Base-by-base conservation (phyloP, 139 green algal genomes). In the Closterium sp. region DNA sequence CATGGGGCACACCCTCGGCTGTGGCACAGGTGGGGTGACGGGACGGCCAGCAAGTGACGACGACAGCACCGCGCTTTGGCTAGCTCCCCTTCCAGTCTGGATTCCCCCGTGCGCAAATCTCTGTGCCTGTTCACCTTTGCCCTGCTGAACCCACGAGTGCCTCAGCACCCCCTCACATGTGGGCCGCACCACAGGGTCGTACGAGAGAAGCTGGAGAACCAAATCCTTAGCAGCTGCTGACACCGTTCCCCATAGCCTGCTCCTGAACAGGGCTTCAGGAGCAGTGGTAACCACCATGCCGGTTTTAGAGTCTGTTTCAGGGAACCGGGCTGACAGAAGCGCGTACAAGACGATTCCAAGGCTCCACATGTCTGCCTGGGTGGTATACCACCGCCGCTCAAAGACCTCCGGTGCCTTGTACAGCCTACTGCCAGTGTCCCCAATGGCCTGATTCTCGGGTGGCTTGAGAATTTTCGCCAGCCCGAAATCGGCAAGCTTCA, bases 301-400 rank as follows among this genome's bases (percentile, higher is more conserved):
- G 10, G 43, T 69, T 69, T 25, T 69, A 4, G 43, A 5, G 43
- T 69, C 43, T 5, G 43, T 69, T 69, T 69, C 43, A 69, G 43
- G 43, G 43, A 69, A 69, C 1, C 43, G 43, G 43, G 43, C 81
- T 34, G 88, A 91, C 28, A 91, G 64, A 23, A 91, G 21, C n/a
- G 28, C 84, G 88, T 87, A 91, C n/a, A 91, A 34, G 34, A 88
- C n/a, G 8, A 87, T 55, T 19, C 88, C 88, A 25, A 91, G 84
- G 64, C 88, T 91, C 88, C 88, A 91, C 25, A 91, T 84, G 84
- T 91, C 88, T 31, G 88, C 88, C 12, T 33, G n/a, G 25, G n/a
- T 34, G n/a, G 32, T 38, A 30, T 87, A 91, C 25, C 34, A n/a
- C 30, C 35, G 33, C 5, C 23, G n/a, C 43, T 36, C 28, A 1